These are phyloP conservation scores for Liriodendron chinense DNA, from an alignment of 164 flowering plant genomes.

Conservation along the genomic window DNA sequence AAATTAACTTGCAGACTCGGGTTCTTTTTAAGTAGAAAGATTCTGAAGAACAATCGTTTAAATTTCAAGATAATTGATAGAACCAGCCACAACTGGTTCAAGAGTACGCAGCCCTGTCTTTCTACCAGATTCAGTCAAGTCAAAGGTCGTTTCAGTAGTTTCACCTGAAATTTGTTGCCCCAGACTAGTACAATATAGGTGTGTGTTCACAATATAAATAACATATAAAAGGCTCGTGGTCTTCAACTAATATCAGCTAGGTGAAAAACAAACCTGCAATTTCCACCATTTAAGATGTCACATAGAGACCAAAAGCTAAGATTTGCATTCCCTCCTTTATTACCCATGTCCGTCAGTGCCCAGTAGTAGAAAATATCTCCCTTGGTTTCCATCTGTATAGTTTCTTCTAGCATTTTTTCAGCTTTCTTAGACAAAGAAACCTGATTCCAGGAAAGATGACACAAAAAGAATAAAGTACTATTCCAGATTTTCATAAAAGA, in stretches of 20 bases:
- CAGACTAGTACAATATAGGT: no score
- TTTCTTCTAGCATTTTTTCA: constrained; percentile 70
- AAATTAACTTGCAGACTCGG: no score
- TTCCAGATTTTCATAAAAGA: no score
- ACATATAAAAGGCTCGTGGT: neutral
- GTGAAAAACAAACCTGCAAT: constrained; percentile 61
- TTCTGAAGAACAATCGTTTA: no score
- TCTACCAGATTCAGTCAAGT: no score
- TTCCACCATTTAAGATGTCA: constrained; percentile 83
- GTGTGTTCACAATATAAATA: no score
- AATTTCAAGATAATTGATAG: no score
- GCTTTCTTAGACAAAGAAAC: constrained; percentile 68
- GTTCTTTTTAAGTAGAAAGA: no score
- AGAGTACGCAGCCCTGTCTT: no score
- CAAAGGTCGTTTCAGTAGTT: no score
- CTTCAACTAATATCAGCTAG: neutral
- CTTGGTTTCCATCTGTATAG: constrained; percentile 43
- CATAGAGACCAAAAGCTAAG: constrained; percentile 91
- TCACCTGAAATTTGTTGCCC: no score
- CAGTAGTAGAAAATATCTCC: constrained; percentile 90
- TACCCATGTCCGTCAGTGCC: constrained; percentile 54
- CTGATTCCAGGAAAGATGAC: constrained; percentile 31
- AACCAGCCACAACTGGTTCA: no score
- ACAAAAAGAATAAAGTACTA: neutral
- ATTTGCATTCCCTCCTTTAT: constrained; percentile 34